These are phyloP conservation scores for Rhizopogon vulgaris DNA, from an alignment of 768 basidiomycete genomes.

Conservation along the genomic window DNA sequence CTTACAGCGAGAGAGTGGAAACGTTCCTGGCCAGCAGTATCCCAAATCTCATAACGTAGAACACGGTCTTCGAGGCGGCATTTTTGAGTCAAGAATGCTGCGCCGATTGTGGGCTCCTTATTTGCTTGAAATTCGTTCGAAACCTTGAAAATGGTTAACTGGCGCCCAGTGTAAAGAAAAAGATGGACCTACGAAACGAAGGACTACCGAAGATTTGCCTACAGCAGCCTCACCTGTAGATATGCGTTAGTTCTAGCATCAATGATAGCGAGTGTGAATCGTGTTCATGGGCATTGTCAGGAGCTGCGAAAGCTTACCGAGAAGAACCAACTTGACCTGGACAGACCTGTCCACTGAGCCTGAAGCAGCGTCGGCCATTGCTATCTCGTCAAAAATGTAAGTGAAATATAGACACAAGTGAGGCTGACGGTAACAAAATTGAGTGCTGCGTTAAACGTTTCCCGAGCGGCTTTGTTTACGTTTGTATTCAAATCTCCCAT, in stretches of 20 bases:
- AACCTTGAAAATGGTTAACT: conserved; percentile 42
- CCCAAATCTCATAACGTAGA: conserved; percentile 95
- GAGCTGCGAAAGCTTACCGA: conserved; percentile 51
- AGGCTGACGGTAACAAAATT: neutral
- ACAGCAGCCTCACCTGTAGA: conserved; percentile 91
- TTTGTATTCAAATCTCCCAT: conserved; percentile 12
- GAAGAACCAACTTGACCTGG: conserved; percentile 94
- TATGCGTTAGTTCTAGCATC: neutral
- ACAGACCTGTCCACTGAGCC: conserved; percentile 82
- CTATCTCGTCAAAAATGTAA: conserved; percentile 16
- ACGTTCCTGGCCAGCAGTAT: conserved; percentile 91
- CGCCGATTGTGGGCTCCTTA: conserved; percentile 98
- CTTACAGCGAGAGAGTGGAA: conserved; percentile 94
- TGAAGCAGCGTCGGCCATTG: conserved; percentile 72
- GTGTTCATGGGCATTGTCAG: neutral
- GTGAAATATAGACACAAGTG: conserved; percentile 1
- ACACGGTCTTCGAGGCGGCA: conserved; percentile 93
- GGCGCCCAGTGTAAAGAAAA: neutral
- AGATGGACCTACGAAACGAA: conserved; percentile 75
- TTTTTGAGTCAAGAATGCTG: conserved; percentile 93
- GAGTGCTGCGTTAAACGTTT: conserved; percentile 7
- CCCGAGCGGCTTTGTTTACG: conserved; percentile 12
- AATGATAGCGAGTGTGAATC: neutral
- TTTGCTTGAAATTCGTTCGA: conserved; percentile 98
- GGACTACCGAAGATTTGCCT: conserved; percentile 97